Conservation (phyloP, 1,284 basidiomycete species). For the Termitomyces sp. region DNA sequence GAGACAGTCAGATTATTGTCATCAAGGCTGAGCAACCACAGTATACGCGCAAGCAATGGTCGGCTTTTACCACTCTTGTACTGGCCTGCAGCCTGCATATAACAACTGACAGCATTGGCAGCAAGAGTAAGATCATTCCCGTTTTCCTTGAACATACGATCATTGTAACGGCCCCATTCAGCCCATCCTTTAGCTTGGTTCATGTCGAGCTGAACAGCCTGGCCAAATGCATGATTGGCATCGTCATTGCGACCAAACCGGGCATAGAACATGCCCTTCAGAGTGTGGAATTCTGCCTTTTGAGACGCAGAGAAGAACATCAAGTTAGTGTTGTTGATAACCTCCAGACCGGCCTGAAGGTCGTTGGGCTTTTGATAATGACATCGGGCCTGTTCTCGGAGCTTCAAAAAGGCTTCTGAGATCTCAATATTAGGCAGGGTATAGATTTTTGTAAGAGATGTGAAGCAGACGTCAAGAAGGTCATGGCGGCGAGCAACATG, state of each 20-base stretch:
- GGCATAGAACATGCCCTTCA: constrained; percentile 99
- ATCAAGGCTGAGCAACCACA: constrained; percentile 97
- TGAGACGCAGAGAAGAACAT: constrained; percentile 96
- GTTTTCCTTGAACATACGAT: constrained; percentile 86
- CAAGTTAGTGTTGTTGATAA: constrained; percentile 99
- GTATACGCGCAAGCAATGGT: constrained; percentile 85
- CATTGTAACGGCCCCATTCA: constrained; percentile 96
- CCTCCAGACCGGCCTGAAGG: constrained; percentile 90
- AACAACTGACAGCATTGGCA: constrained; percentile 93
- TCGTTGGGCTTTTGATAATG: constrained; percentile 97
- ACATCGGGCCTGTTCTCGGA: constrained; percentile 98
- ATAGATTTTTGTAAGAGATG: constrained; percentile 95
- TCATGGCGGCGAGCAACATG: constrained; percentile 98
- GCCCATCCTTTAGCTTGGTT: constrained; percentile 96
- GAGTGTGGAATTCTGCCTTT: constrained; percentile 98
- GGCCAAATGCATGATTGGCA: constrained; percentile 89
- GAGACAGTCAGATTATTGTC: constrained; percentile 76
- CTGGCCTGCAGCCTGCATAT: constrained; percentile 93
- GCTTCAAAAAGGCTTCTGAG: constrained; percentile 97
- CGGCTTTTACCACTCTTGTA: constrained; percentile 96
- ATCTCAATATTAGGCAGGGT: constrained; percentile 99
- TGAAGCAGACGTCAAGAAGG: constrained; percentile 94
- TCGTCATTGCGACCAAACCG: constrained; percentile 86
- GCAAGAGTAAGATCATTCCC: constrained; percentile 74
- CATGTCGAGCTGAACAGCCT: constrained; percentile 96